A percentile compares a stretch with the other conserved stretches of the same genome.
These are phyloP conservation scores for Coemansia sp. DNA, from an alignment of 192 early-diverging fungal species.

Conservation along the genomic window DNA sequence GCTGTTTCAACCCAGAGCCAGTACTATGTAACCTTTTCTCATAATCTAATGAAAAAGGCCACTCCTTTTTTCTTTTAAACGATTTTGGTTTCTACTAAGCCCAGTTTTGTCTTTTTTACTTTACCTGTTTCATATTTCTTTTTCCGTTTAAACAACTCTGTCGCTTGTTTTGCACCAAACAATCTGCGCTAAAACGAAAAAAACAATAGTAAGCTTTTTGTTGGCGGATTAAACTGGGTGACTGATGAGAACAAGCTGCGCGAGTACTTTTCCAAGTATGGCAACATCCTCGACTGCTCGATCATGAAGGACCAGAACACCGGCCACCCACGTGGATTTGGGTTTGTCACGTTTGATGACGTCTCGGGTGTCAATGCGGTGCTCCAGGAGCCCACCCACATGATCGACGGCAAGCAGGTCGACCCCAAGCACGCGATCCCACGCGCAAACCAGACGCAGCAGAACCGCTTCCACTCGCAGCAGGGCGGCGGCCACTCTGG, in stretches of 20 bases:
- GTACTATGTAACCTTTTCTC: neutral
- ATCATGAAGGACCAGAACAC: slow-evolving; percentile 85
- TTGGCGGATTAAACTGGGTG: slow-evolving; percentile 84
- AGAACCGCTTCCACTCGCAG: slow-evolving; percentile 5
- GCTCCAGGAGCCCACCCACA: slow-evolving; percentile 65
- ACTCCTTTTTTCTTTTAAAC: slow-evolving; percentile 49
- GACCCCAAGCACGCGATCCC: slow-evolving; percentile 57
- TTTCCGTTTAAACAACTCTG: neutral
- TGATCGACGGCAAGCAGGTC: slow-evolving; percentile 66
- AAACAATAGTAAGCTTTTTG: slow-evolving; percentile 80
- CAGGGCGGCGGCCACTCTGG: neutral
- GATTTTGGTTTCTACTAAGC: slow-evolving; percentile 60
- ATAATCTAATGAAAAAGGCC: neutral
- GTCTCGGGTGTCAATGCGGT: slow-evolving; percentile 75
- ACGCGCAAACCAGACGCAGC: slow-evolving; percentile 27
- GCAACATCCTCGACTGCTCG: slow-evolving; percentile 78
- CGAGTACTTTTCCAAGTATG: slow-evolving; percentile 84
- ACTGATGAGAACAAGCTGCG: slow-evolving; percentile 84
- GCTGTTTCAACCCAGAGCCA: slow-evolving; percentile 25
- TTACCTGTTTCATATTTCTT: slow-evolving; percentile 1
- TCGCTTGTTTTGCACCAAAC: neutral
- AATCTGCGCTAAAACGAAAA: neutral
- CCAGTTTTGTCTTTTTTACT: slow-evolving; percentile 74
- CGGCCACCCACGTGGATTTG: slow-evolving; percentile 89
- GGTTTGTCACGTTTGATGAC: slow-evolving; percentile 89